Evolutionary conservation across 441 rosid genomes (phyloP).

Genomic region (Manihot esculenta): DNA sequence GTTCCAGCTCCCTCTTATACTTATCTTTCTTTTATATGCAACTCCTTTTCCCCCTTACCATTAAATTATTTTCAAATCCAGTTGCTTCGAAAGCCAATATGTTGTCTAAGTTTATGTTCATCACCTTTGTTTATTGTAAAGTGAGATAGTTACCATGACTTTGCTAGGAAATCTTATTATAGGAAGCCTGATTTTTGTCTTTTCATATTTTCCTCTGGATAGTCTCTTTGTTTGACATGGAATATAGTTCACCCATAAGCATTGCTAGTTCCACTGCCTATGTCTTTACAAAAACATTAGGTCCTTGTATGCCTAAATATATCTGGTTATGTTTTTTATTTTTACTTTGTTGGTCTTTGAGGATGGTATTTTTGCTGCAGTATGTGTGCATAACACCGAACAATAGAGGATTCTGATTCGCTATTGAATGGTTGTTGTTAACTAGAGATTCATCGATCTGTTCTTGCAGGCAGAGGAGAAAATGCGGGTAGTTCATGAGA

Average conservation of each 20-base stretch:
- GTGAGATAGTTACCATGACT: not conserved
- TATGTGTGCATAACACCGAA: not conserved
- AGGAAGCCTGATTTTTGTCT: not conserved
- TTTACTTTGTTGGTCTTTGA: not conserved
- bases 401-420: not conserved
- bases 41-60: no score
- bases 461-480: slow-evolving; percentile 78
- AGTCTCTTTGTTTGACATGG: not conserved
- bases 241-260: not conserved
- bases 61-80: not conserved
- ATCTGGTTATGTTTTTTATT: no score
- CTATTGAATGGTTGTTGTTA: not conserved
- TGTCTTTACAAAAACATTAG: not conserved
- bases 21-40: not conserved
- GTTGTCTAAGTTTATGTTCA: not conserved
- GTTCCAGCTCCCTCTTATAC: not conserved
- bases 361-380: not conserved
- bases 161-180: not conserved
- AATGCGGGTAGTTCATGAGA: slow-evolving; percentile 74
- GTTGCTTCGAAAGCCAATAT: not conserved
- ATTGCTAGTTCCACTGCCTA: not conserved
- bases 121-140: not conserved
- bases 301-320: not conserved
- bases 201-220: not conserved
- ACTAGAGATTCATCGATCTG: slow-evolving; percentile 9